These are phyloP conservation scores for Ophiocordyceps polyrhachis-furcata DNA, from an alignment of 2,329 filamentous ascomycete genomes.

Conservation along the genomic window DNA sequence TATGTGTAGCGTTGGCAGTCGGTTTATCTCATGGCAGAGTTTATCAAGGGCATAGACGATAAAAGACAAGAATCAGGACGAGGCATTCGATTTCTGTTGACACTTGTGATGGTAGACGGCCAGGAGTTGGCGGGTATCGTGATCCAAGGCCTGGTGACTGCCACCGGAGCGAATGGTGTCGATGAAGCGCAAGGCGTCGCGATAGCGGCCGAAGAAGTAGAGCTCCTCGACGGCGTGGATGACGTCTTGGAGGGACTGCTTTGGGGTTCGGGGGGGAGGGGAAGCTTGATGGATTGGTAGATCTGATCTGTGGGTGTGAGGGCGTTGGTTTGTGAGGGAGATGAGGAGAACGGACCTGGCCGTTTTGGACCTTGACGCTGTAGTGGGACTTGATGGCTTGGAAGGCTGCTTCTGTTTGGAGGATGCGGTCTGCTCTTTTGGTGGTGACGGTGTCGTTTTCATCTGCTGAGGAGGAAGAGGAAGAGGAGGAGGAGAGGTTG, in stretches of 20 bases:
- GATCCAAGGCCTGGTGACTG: slow-evolving; percentile 18
- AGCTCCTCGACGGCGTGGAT: slow-evolving; percentile 38
- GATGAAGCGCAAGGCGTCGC: slow-evolving; percentile 24
- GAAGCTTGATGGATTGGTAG: slow-evolving; percentile 21
- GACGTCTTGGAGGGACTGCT: slow-evolving; percentile 29
- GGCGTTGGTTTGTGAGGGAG: not conserved
- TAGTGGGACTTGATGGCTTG: slow-evolving; percentile 26
- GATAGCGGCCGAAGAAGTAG: slow-evolving; percentile 32
- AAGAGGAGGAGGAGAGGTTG: slow-evolving; percentile 6
- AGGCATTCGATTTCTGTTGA: slow-evolving; percentile 10
- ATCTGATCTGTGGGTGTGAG: slow-evolving; percentile 17
- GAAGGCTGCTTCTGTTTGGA: slow-evolving; percentile 31
- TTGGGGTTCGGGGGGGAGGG: slow-evolving; percentile 19
- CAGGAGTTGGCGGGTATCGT: slow-evolving; percentile 22
- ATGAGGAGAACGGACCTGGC: slow-evolving; percentile 19
- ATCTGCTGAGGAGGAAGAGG: slow-evolving; percentile 4
- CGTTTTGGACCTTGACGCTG: slow-evolving; percentile 31
- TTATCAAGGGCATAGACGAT: not conserved
- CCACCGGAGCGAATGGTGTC: slow-evolving; percentile 14
- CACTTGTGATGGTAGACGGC: slow-evolving; percentile 24
- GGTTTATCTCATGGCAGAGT: not conserved
- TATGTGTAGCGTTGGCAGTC: not conserved
- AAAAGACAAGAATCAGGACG: not conserved
- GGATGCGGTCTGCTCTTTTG: slow-evolving; percentile 13
- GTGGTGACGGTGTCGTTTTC: slow-evolving; percentile 7